These are phyloP conservation scores for Mycena crocata DNA, from an alignment of 768 basidiomycete species.

Conservation along the genomic window DNA sequence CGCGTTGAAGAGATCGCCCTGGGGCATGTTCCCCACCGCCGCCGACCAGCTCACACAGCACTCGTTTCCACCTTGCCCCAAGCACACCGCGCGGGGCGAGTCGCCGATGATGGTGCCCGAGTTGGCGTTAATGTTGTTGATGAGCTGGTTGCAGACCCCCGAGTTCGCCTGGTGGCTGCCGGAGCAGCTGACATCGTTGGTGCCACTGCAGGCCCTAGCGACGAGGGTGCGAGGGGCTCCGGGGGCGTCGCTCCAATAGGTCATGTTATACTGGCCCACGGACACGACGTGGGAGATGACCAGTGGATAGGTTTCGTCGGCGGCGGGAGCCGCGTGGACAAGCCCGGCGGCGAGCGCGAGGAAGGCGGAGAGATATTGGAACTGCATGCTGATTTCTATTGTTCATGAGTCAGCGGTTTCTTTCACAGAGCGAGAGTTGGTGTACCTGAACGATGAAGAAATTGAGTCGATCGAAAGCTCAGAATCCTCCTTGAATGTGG, in stretches of 20 bases:
- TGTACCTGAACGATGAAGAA: too few species aligned
- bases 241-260: not conserved
- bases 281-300: not conserved
- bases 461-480: too few species aligned
- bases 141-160: not conserved
- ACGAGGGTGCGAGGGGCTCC: not conserved
- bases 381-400: too few species aligned
- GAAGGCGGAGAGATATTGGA: too few species aligned
- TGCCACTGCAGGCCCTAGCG: not conserved
- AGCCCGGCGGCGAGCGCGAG: too few species aligned
- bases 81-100: not conserved
- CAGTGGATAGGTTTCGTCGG: not conserved
- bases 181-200: not conserved
- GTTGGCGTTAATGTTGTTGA: not conserved
- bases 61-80: not conserved
- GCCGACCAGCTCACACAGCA: constrained; percentile 11
- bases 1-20: not conserved
- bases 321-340: too few species aligned
- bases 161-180: not conserved
- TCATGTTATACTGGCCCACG: not conserved
- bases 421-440: too few species aligned
- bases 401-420: too few species aligned
- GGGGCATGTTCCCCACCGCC: not conserved
- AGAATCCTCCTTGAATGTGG: too few species aligned
- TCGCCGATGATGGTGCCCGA: not conserved